A percentile compares a stretch with the other conserved stretches of the same genome.
These are phyloP conservation scores for Geosiphon pyriformis DNA, from an alignment of 192 early-diverging fungal species.

Conservation along the genomic window DNA sequence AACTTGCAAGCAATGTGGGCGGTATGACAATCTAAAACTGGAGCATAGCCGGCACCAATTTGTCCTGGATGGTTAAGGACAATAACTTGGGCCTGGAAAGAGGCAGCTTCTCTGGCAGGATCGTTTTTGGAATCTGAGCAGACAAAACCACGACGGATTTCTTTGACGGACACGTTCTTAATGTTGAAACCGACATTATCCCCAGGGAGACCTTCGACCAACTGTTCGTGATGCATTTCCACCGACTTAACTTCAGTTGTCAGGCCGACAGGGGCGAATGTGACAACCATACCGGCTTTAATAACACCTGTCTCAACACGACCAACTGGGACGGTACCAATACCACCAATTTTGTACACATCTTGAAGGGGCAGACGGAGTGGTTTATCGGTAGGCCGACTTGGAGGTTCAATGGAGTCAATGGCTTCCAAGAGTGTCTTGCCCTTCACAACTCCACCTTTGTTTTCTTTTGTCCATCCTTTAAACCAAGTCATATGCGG, in stretches of 20 bases:
- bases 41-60: constrained; percentile 90
- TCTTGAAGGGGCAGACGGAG: constrained; percentile 97
- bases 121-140: constrained; percentile 96
- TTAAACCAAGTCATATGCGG: constrained; percentile 96
- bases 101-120: constrained; percentile 86
- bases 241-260: constrained; percentile 96
- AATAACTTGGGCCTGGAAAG: constrained; percentile 93
- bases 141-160: constrained; percentile 95
- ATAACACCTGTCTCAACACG: constrained; percentile 95
- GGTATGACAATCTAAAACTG: constrained; percentile 93
- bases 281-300: constrained; percentile 87
- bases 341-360: constrained; percentile 98
- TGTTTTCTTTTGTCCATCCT: constrained; percentile 92
- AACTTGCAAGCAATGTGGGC: constrained; percentile 98
- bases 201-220: constrained; percentile 83
- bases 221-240: constrained; percentile 96
- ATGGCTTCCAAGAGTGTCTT: constrained; percentile 93
- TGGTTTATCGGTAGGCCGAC: constrained; percentile 86
- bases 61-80: constrained; percentile 96
- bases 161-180: constrained; percentile 97
- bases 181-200: constrained; percentile 99
- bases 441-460: constrained; percentile 57
- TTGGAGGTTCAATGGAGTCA: constrained; percentile 89
- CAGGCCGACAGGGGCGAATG: constrained; percentile 82
- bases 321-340: constrained; percentile 94